A percentile compares a stretch with the other conserved stretches of the same genome.
Evolutionary conservation across 495 filamentous ascomycete species (phyloP).

Genomic region (Filosporella fistucella): DNA sequence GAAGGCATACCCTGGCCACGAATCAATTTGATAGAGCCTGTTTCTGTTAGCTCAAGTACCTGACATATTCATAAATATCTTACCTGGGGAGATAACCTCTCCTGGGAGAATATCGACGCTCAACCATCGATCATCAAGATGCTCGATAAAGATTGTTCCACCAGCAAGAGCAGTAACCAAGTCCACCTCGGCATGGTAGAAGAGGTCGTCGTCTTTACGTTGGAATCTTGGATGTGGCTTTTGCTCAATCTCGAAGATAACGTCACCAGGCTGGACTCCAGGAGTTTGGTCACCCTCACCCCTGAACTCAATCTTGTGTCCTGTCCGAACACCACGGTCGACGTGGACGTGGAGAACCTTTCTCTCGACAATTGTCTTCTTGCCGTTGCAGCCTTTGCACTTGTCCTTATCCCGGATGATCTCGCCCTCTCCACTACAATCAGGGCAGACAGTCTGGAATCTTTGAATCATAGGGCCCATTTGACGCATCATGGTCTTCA

Average conservation of each 20-base stretch:
- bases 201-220: conserved; percentile 92
- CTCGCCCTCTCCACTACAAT: conserved; percentile 96
- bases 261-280: conserved; percentile 87
- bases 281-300: conserved; percentile 97
- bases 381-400: conserved; percentile 90
- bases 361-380: conserved; percentile 95
- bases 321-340: conserved; percentile 87
- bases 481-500: conserved; percentile 99
- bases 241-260: conserved; percentile 96
- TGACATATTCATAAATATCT: conserved; percentile 27
- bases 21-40: conserved; percentile 89
- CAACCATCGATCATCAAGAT: conserved; percentile 96
- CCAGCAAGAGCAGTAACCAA: conserved; percentile 93
- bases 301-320: conserved; percentile 92
- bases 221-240: conserved; percentile 95
- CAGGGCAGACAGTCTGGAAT: conserved; percentile 98
- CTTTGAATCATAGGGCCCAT: conserved; percentile 99
- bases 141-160: conserved; percentile 84
- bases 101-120: conserved; percentile 85
- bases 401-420: conserved; percentile 92
- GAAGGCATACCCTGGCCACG: conserved; percentile 98
- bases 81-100: conserved; percentile 92
- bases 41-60: conserved; percentile 1
- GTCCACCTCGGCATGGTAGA: conserved; percentile 94
- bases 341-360: conserved; percentile 99